Evolutionary conservation across 768 basidiomycete genomes (phyloP).

Genomic region (Fomitopsis serialis): DNA sequence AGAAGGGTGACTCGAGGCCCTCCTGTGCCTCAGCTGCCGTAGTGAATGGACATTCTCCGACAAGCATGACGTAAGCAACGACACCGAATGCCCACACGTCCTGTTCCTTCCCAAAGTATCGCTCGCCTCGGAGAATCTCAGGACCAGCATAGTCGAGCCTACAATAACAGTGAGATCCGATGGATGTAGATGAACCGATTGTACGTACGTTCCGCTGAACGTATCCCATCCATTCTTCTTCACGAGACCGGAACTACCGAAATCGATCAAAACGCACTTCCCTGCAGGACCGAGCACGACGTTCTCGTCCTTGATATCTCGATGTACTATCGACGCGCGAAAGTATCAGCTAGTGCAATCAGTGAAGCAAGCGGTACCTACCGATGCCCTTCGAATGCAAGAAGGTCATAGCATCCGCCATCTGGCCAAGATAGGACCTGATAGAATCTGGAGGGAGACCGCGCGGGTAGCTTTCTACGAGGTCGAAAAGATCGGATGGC

Average conservation of each 20-base stretch:
- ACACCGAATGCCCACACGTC: constrained; percentile 99
- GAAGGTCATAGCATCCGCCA: constrained; percentile 87
- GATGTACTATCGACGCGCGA: constrained; percentile 52
- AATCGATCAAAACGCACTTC: constrained; percentile 91
- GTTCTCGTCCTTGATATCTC: constrained; percentile 98
- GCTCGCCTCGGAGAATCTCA: constrained; percentile 91
- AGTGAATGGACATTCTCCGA: constrained; percentile 89
- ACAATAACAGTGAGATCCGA: constrained; percentile 13
- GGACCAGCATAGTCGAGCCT: constrained; percentile 94
- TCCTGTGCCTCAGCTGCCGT: constrained; percentile 89
- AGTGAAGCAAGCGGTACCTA: constrained; percentile 29
- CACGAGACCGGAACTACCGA: constrained; percentile 87
- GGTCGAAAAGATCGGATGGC: constrained; percentile 87
- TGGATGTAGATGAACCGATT: constrained; percentile 1
- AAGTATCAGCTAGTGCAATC: constrained; percentile 1
- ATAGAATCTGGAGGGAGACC: constrained; percentile 74
- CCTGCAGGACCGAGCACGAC: constrained; percentile 78
- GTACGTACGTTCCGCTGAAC: constrained; percentile 85
- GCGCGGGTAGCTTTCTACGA: constrained; percentile 84
- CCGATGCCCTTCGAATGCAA: constrained; percentile 90
- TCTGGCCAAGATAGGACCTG: constrained; percentile 86
- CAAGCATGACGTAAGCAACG: constrained; percentile 90
- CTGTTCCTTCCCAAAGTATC: constrained; percentile 94
- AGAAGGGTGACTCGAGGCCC: constrained; percentile 71
- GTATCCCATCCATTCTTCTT: constrained; percentile 86